Conservation (phyloP, 805 yeast genomes). For the Pichia gijzeniarum region DNA sequence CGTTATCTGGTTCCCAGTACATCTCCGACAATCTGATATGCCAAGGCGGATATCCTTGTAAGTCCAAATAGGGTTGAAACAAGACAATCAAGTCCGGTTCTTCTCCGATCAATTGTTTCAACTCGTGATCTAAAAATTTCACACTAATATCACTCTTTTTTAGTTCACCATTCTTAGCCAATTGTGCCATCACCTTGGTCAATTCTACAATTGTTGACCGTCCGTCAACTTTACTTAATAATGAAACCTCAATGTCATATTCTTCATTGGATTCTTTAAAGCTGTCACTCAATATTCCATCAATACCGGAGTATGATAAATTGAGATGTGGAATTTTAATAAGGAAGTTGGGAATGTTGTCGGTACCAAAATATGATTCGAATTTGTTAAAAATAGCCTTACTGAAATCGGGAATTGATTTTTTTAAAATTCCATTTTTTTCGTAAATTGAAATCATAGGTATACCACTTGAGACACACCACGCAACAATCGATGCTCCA, state of each 20-base stretch:
- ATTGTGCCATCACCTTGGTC: constrained; percentile 77
- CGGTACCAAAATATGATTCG: constrained; percentile 67
- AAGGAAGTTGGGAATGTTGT: constrained; percentile 53
- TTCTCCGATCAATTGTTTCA: constrained; percentile 69
- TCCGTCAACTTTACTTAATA: constrained; percentile 77
- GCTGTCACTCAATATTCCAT: constrained; percentile 28
- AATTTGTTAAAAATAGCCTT: constrained; percentile 53
- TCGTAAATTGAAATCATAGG: constrained; percentile 71
- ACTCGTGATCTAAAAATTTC: constrained; percentile 67
- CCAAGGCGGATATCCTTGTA: constrained; percentile 98
- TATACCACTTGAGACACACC: constrained; percentile 90
- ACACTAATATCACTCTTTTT: constrained; percentile 62
- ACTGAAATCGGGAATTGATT: constrained; percentile 48
- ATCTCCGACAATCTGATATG: constrained; percentile 86
- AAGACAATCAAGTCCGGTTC: constrained; percentile 87
- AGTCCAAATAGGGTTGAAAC: constrained; percentile 81
- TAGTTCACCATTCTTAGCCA: constrained; percentile 57
- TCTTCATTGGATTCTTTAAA: constrained; percentile 19
- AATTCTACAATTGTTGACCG: constrained; percentile 84
- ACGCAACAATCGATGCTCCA: constrained; percentile 69
- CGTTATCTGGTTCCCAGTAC: constrained; percentile 85
- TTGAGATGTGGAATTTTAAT: constrained; percentile 66
- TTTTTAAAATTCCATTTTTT: constrained; percentile 60
- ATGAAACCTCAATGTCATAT: constrained; percentile 53
- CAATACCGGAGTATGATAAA: constrained; percentile 38